Conservation (phyloP, 108 stramenopile species). For the Cyclotella sp. region DNA sequence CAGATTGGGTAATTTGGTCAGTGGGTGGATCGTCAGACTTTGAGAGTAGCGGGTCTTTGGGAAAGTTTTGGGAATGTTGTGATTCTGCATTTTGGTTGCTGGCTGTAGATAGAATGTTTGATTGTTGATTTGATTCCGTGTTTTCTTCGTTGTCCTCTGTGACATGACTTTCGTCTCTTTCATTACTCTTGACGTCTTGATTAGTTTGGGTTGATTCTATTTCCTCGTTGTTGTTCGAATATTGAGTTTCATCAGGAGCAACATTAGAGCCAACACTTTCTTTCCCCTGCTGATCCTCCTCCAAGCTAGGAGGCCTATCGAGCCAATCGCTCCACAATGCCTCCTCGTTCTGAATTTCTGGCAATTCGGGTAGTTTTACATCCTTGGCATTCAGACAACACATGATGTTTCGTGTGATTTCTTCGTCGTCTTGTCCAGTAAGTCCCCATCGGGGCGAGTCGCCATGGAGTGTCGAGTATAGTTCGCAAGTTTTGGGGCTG, state of each 20-base stretch:
- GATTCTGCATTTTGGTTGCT: not conserved
- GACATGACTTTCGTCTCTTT: not conserved
- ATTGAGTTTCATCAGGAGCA: not conserved
- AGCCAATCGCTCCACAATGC: not conserved
- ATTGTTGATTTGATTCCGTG: not conserved
- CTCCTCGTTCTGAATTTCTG: not conserved
- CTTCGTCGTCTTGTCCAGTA: conserved; percentile 7
- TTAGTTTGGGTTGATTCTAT: not conserved
- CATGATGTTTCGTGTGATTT: conserved; percentile 9
- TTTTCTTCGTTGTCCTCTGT: not conserved
- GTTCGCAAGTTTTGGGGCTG: not conserved
- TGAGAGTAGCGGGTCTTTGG: too few species aligned
- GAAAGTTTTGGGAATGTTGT: not conserved
- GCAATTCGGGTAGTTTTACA: not conserved
- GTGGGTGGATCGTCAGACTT: not conserved
- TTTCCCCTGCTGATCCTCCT: conserved; percentile 9
- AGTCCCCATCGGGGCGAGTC: conserved; percentile 3
- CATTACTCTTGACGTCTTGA: not conserved
- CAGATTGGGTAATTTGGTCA: not conserved
- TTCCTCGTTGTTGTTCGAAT: not conserved
- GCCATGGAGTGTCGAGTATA: not conserved
- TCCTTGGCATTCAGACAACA: conserved; percentile 4
- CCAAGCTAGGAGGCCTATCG: conserved; percentile 14
- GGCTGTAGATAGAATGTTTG: not conserved
- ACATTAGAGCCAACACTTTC: not conserved